Conservation (phyloP, 306 rosid species). For the Boehmeria nivea region DNA sequence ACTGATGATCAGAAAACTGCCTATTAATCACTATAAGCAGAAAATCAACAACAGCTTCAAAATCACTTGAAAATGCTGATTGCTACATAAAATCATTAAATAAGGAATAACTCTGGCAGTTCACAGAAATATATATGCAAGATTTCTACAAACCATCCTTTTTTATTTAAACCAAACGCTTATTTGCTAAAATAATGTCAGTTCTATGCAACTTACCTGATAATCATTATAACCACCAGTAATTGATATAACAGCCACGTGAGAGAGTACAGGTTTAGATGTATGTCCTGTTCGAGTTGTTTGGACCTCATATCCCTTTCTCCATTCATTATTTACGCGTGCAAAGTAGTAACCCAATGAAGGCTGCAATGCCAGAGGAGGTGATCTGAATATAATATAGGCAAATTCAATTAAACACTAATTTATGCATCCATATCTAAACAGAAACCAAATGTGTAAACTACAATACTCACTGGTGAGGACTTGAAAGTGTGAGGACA, state of each 20-base stretch:
- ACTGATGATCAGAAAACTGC: too few species aligned
- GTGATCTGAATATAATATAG: slow-evolving; percentile 72
- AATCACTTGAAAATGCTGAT: too few species aligned
- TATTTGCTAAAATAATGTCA: neutral
- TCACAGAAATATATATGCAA: too few species aligned
- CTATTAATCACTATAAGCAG: too few species aligned
- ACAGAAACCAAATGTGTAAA: slow-evolving; percentile 7
- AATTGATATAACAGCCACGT: slow-evolving; percentile 78
- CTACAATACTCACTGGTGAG: slow-evolving; percentile 70
- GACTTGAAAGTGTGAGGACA: slow-evolving; percentile 84
- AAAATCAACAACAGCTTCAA: too few species aligned
- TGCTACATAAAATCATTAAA: too few species aligned
- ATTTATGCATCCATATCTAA: slow-evolving; percentile 18
- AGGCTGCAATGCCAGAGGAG: slow-evolving; percentile 97
- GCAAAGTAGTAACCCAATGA: slow-evolving; percentile 83
- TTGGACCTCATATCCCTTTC: slow-evolving; percentile 70
- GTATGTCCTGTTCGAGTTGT: slow-evolving; percentile 51
- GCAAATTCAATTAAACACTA: slow-evolving; percentile 36
- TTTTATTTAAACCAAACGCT: too few species aligned
- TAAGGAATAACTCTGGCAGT: too few species aligned
- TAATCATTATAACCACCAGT: slow-evolving; percentile 88
- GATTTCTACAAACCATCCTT: too few species aligned
- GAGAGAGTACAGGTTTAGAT: slow-evolving; percentile 70
- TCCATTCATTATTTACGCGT: slow-evolving; percentile 78
- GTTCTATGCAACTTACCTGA: slow-evolving; percentile 49